Base-by-base conservation (phyloP, 306 rosid genomes). In the Adenanthera pavonina region DNA sequence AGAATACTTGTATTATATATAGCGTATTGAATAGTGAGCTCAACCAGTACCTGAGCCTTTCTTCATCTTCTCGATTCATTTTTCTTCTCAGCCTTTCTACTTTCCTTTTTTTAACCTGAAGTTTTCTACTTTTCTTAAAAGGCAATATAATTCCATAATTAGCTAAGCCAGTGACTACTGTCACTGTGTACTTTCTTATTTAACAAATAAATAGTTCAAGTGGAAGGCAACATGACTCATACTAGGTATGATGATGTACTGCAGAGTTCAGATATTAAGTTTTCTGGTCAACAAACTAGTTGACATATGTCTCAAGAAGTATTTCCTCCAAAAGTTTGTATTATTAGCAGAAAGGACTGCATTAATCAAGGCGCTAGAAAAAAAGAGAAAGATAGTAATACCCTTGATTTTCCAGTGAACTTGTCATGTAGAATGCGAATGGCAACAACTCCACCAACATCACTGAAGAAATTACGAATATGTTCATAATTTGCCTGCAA, bases 391-490 rank as follows among this genome's bases (percentile, higher is more conserved):
- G 78, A 80, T 19, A 69, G 53, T 15, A 44, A 82, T 87, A 94
- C 98, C 98, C 98, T 89, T 74, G 98, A 93, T 79, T 95, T 95
- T 80, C 94, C 93, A 20, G 96, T 93, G 84, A 88, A 92, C 82
- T 89, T 95, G 88, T 95, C 98, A 51, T 71, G 91, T 52, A 88
- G 91, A 84, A 95, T 83, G 66, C 98, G 97, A 56, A 93, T 75
- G 81, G 88, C 97, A 78, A 84, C 91, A 74, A 95, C 89, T 81
- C 98, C 98, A 82, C 98, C 96, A 15, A 88, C 88, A 87, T 95
- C 97, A 59, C 88, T 61, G 76, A 95, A 95, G 89, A 95, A 93
- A 76, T 88, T 86, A 59, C 74, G 92, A 61, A 95, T 79, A 83
- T 95, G 86, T 12, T 92, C 94, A 85, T 78, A 17, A 79, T 72